Conservation (phyloP, 2,329 filamentous ascomycete species). For the Aureobasidium sp. region DNA sequence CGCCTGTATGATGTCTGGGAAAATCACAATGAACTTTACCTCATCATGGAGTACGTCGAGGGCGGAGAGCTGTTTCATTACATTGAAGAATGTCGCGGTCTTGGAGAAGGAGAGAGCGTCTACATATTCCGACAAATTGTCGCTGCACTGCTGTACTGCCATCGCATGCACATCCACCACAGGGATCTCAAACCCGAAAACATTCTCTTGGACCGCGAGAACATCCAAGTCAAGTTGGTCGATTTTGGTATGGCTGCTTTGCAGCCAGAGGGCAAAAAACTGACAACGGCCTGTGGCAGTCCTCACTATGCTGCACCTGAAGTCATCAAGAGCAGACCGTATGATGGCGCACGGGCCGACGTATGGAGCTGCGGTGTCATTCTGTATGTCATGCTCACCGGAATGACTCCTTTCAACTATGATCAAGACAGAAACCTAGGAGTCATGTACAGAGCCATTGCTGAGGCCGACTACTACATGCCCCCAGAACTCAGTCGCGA, state of each 20-base stretch:
- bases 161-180: constrained; percentile 91
- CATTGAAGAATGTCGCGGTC: constrained; percentile 64
- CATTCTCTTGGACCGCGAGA: constrained; percentile 69
- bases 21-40: constrained; percentile 90
- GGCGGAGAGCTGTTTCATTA: constrained; percentile 81
- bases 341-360: constrained; percentile 79
- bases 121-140: constrained; percentile 90
- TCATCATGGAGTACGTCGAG: constrained; percentile 89
- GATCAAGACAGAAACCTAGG: constrained; percentile 56
- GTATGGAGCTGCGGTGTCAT: constrained; percentile 94
- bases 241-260: constrained; percentile 98
- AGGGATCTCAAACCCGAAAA: constrained; percentile 96
- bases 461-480: constrained; percentile 43
- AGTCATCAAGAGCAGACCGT: constrained; percentile 67
- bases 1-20: constrained; percentile 97
- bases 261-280: constrained; percentile 68
- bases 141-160: constrained; percentile 84
- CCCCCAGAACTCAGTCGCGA: constrained; percentile 52
- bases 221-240: constrained; percentile 77
- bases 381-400: constrained; percentile 78
- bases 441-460: constrained; percentile 54
- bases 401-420: constrained; percentile 69
- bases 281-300: constrained; percentile 88
- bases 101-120: constrained; percentile 73
- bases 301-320: constrained; percentile 96